Percentiles rank a stretch among this genome's conserved stretches.
Conservation (phyloP, 2,329 filamentous ascomycete species). For the Aureobasidium leucospermi region DNA sequence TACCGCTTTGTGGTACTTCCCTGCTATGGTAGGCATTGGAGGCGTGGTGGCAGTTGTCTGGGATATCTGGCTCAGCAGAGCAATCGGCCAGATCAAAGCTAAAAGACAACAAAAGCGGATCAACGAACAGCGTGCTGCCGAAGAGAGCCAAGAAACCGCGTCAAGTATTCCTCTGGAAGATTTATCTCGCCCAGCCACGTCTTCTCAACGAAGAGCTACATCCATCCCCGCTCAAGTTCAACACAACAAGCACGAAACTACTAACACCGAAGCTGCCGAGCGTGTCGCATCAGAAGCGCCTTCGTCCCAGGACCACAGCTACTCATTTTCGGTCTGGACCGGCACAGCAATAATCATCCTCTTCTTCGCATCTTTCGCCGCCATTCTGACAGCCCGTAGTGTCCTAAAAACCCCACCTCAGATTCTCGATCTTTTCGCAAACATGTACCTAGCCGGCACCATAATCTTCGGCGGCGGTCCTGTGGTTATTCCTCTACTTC, state of each 20-base stretch:
- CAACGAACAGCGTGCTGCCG: neutral
- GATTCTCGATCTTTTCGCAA: conserved; percentile 57
- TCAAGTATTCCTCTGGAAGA: neutral
- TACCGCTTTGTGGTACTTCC: conserved; percentile 70
- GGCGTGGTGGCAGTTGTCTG: conserved; percentile 48
- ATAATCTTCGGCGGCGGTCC: conserved; percentile 42
- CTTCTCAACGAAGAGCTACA: neutral
- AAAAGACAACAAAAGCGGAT: neutral
- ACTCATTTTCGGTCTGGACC: neutral
- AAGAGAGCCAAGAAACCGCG: neutral
- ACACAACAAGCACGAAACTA: neutral
- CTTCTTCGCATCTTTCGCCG: conserved; percentile 40
- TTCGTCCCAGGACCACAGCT: neutral
- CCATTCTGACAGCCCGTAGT: conserved; percentile 46
- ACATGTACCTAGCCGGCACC: conserved; percentile 67
- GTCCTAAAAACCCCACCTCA: conserved; percentile 35
- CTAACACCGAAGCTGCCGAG: neutral
- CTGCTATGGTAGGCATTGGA: conserved; percentile 51
- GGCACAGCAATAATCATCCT: conserved; percentile 3
- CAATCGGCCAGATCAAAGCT: neutral
- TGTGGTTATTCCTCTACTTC: conserved; percentile 38
- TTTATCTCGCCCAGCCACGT: neutral
- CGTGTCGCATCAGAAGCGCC: neutral
- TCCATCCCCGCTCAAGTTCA: neutral
- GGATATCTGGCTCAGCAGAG: conserved; percentile 34